phyloP scores from a whole-genome alignment of 179 eudicot species.

The Camellia oleifera region DNA sequence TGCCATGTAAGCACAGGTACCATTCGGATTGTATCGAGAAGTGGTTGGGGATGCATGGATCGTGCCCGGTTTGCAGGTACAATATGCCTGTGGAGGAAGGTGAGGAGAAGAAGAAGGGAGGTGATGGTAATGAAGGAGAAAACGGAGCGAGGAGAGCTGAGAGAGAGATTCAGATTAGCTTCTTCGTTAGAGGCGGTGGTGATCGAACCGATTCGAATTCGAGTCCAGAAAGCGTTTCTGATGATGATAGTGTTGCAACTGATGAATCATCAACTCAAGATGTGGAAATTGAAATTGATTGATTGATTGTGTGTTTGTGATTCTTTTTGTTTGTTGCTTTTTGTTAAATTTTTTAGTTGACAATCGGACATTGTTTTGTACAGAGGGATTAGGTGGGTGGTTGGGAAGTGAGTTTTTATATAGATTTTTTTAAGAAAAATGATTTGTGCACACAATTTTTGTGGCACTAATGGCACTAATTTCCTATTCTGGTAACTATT shows the following conservation, averaged over 20 bases:
- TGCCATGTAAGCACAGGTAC: constrained; percentile 74
- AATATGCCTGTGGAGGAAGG: constrained; percentile 52
- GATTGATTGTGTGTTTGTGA: neutral
- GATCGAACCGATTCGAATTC: neutral
- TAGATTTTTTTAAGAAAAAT: no score
- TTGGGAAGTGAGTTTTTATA: no score
- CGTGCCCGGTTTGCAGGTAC: constrained; percentile 73
- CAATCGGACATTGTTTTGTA: constrained; percentile 22
- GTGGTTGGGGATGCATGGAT: constrained; percentile 63
- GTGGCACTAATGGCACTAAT: no score
- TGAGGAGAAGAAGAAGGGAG: constrained; percentile 10
- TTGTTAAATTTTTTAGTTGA: neutral
- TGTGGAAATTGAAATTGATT: neutral
- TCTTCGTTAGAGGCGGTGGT: constrained; percentile 14
- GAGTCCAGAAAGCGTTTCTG: constrained; percentile 18
- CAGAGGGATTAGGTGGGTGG: no score
- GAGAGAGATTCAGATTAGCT: neutral
- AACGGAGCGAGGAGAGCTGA: neutral
- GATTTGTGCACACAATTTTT: no score
- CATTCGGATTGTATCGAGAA: constrained; percentile 60
- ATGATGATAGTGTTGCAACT: constrained; percentile 57
- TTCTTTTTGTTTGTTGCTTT: neutral
- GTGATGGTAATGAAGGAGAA: neutral
- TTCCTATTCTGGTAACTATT: no score
- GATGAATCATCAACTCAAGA: neutral